phyloP scores from a whole-genome alignment of 2,329 filamentous ascomycete species.

The Nannizzia gypsea region DNA sequence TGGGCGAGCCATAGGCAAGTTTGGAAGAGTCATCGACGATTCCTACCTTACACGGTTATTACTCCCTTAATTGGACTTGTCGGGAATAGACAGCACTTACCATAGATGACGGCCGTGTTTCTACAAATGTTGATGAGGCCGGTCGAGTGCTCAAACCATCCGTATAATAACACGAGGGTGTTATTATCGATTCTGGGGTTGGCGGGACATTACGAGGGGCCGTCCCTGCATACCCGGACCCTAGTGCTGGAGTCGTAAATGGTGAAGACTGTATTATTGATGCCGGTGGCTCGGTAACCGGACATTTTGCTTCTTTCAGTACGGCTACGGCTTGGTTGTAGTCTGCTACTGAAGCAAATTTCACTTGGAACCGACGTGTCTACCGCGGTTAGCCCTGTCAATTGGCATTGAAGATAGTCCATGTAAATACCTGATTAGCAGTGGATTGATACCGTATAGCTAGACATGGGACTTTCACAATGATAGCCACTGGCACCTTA shows the following conservation, averaged over 20 bases:
- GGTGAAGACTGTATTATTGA: slow-evolving; percentile 12
- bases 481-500: slow-evolving; percentile 28
- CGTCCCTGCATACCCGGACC: neutral
- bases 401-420: neutral
- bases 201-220: neutral
- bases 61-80: neutral
- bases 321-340: slow-evolving; percentile 32
- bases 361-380: slow-evolving; percentile 37
- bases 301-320: slow-evolving; percentile 32
- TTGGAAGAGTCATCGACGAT: slow-evolving; percentile 6
- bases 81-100: neutral
- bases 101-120: slow-evolving; percentile 9
- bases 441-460: slow-evolving; percentile 34
- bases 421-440: slow-evolving; percentile 21
- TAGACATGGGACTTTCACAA: slow-evolving; percentile 36
- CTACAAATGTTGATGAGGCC: neutral
- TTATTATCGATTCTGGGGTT: neutral
- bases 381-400: slow-evolving; percentile 13
- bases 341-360: slow-evolving; percentile 30
- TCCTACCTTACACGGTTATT: slow-evolving; percentile 6
- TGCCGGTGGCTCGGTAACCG: slow-evolving; percentile 28
- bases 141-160: neutral
- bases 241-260: neutral
- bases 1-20: neutral
- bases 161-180: neutral